Conservation (phyloP, 2,329 filamentous ascomycete species). For the Aspergillus oerlinghausenensis region DNA sequence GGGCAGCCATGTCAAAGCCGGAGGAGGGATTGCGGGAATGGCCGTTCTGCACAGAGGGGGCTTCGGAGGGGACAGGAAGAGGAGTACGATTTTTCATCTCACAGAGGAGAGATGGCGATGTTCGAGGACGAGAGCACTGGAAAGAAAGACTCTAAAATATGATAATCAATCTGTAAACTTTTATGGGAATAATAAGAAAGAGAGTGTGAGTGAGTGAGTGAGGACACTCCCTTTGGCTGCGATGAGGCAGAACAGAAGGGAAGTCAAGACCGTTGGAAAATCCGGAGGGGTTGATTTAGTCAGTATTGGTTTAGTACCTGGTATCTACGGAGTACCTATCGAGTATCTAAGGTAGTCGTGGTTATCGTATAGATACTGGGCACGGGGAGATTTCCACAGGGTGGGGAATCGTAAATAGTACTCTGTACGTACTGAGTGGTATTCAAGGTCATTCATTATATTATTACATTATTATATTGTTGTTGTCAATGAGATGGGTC, state of each 20-base stretch:
- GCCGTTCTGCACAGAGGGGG: constrained; percentile 33
- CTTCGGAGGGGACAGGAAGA: constrained; percentile 34
- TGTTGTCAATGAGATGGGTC: too few relatives aligned
- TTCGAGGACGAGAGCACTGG: constrained; percentile 8
- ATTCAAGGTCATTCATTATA: too few relatives aligned
- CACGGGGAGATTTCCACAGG: constrained; percentile 6
- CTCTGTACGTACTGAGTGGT: too few relatives aligned
- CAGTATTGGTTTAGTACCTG: neutral
- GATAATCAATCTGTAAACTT: neutral
- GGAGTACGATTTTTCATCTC: constrained; percentile 41
- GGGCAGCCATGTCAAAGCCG: constrained; percentile 42
- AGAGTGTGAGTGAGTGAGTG: constrained; percentile 1
- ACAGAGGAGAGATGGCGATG: constrained; percentile 15
- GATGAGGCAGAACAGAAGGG: constrained; percentile 3
- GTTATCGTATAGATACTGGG: neutral
- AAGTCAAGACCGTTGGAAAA: constrained; percentile 10
- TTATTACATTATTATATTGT: too few relatives aligned
- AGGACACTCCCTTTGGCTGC: constrained; percentile 1
- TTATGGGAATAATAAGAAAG: neutral
- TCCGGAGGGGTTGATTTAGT: constrained; percentile 20
- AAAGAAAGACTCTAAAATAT: neutral
- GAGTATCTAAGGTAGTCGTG: neutral
- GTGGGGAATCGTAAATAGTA: constrained; percentile 1
- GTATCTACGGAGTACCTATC: too few relatives aligned
- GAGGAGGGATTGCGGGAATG: constrained; percentile 40